Percentiles rank a stretch among this genome's conserved stretches.
Conservation (phyloP, 805 yeast species). For the Tetrapisispora phaffii region DNA sequence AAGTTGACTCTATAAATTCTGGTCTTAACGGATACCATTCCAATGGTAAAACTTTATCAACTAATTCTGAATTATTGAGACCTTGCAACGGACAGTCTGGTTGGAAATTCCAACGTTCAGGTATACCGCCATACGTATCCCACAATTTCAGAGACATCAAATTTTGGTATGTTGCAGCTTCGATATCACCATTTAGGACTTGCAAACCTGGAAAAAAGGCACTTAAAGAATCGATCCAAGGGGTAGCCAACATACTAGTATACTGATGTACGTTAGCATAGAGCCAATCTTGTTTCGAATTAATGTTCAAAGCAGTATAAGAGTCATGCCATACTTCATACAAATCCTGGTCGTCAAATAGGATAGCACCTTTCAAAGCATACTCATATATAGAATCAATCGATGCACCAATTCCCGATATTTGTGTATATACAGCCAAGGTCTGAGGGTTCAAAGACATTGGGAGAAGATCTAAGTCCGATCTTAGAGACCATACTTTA, state of each 20-base stretch:
- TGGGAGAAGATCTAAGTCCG: conserved; percentile 57
- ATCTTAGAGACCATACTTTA: conserved; percentile 60
- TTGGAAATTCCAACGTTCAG: conserved; percentile 71
- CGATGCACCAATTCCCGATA: conserved; percentile 84
- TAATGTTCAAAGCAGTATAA: conserved; percentile 47
- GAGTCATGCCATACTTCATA: conserved; percentile 49
- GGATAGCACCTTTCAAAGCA: conserved; percentile 63
- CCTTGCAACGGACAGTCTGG: not conserved
- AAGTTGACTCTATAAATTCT: conserved; percentile 83
- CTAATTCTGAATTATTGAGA: not conserved
- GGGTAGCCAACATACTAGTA: conserved; percentile 40
- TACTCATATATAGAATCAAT: conserved; percentile 87
- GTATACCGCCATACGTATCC: conserved; percentile 71
- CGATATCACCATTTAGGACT: conserved; percentile 65
- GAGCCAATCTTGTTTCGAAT: conserved; percentile 43
- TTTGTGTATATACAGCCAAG: conserved; percentile 45
- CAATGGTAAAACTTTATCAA: conserved; percentile 26
- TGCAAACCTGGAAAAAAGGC: conserved; percentile 87
- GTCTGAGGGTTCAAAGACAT: conserved; percentile 60
- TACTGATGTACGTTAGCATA: conserved; percentile 47
- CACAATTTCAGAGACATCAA: conserved; percentile 61
- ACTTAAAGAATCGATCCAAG: conserved; percentile 78
- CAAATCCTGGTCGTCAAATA: conserved; percentile 54
- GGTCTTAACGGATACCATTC: conserved; percentile 95
- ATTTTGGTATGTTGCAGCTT: conserved; percentile 55